These are phyloP conservation scores for Phytopythium sindhum DNA, from an alignment of 352 stramenopile genomes.

Conservation along the genomic window DNA sequence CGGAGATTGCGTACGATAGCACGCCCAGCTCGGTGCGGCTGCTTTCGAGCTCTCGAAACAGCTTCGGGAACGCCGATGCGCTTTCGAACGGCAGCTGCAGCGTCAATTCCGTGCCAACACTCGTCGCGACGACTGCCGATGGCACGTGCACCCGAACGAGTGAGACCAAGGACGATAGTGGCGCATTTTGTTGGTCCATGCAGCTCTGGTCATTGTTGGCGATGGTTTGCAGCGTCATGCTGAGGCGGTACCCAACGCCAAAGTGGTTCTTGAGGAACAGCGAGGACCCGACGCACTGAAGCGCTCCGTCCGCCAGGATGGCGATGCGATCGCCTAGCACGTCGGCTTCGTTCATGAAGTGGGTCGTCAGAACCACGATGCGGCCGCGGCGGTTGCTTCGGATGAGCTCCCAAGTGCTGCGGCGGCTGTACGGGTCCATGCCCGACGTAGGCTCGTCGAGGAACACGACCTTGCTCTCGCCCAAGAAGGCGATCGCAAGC, in stretches of 20 bases:
- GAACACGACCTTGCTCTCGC: slow-evolving; percentile 69
- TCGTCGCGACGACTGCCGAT: slow-evolving; percentile 36
- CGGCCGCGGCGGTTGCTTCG: slow-evolving; percentile 47
- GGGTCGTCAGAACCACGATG: slow-evolving; percentile 88
- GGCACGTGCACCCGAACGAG: slow-evolving; percentile 37
- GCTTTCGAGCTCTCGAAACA: slow-evolving; percentile 76
- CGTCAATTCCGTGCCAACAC: slow-evolving; percentile 73
- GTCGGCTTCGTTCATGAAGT: slow-evolving; percentile 93
- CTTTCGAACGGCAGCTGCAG: slow-evolving; percentile 72
- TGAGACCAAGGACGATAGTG: neutral
- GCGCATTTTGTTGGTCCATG: slow-evolving; percentile 13
- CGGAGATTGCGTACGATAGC: slow-evolving; percentile 63
- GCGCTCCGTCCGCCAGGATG: slow-evolving; percentile 81
- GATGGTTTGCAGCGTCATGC: slow-evolving; percentile 22
- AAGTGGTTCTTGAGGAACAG: slow-evolving; percentile 83
- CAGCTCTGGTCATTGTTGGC: slow-evolving; percentile 2
- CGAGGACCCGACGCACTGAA: slow-evolving; percentile 71
- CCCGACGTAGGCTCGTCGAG: slow-evolving; percentile 91
- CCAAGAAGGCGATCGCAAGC: slow-evolving; percentile 73
- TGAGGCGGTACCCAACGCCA: slow-evolving; percentile 77
- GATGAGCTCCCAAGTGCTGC: slow-evolving; percentile 86
- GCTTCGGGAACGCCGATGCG: slow-evolving; percentile 43
- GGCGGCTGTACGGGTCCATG: slow-evolving; percentile 91
- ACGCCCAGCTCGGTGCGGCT: slow-evolving; percentile 31
- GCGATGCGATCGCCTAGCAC: slow-evolving; percentile 88